Percentiles rank a stretch among this genome's conserved stretches.
These are phyloP conservation scores for Mucor circinelloides DNA, from an alignment of 371 early-diverging fungal genomes.

Conservation along the genomic window DNA sequence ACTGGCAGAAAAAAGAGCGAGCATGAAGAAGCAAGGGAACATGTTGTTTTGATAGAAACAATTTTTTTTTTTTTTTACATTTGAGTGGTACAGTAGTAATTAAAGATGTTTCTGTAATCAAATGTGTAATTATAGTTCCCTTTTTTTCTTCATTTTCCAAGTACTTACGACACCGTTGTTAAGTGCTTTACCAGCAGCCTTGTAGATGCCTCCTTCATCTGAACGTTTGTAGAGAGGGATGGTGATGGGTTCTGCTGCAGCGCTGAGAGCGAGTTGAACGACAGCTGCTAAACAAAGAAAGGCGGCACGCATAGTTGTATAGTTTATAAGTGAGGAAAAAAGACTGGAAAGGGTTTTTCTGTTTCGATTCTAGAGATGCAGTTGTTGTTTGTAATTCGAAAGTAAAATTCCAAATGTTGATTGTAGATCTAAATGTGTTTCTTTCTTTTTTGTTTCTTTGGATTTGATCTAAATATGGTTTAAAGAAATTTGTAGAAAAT, in stretches of 20 bases:
- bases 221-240: conserved; percentile 48
- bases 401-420: conserved; percentile 3
- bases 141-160: not conserved
- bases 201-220: conserved; percentile 32
- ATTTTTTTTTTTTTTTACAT: not conserved
- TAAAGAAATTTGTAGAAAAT: conserved; percentile 7
- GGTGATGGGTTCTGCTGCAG: conserved; percentile 36
- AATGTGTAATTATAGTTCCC: not conserved
- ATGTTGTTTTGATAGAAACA: not conserved
- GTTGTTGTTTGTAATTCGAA: not conserved
- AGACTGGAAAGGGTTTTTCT: conserved; percentile 28
- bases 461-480: not conserved
- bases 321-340: conserved; percentile 9
- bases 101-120: conserved; percentile 4
- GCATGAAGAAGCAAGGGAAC: not conserved
- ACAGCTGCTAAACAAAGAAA: conserved; percentile 47
- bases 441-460: conserved; percentile 2
- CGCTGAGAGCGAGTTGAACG: conserved; percentile 44
- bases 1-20: not conserved
- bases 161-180: conserved; percentile 45
- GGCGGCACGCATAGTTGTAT: conserved; percentile 37
- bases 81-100: not conserved
- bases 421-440: not conserved
- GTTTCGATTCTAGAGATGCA: not conserved
- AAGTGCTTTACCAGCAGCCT: conserved; percentile 47